Evolutionary conservation across 768 basidiomycete species (phyloP), one percentile per base, ranked within the genome.

Genomic region (Sarcodon aspratus): DNA sequence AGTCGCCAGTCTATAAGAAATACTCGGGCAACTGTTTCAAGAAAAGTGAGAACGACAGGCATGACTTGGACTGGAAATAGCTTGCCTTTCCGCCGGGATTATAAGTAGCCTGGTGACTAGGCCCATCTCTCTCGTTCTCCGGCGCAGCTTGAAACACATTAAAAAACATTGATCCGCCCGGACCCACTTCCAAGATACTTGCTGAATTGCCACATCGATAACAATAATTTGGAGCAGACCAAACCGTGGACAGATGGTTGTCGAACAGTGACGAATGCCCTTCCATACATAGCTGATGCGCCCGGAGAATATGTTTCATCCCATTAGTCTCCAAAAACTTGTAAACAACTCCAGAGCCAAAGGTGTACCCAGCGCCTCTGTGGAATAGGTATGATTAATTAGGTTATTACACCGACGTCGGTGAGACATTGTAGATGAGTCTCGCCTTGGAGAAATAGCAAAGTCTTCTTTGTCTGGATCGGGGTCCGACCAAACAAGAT

Each of bases 401-500:
- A 44, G 36, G 51, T 48, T 21, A 50, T 27, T 49, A 43, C 35
- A 47, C 48, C 47, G 53, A 46, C 34, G 36, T 44, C 40, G 42
- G 47, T 46, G 51, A 57, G 47, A 54, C 43, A 27, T 27, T 27
- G 37, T 46, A 21, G 36, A 50, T 44, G 32, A 33, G 10, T 67
- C 77, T 49, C 54, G 95, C 93, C 95, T 80, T 50, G 95, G 95
- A 51, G 93, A 96, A 66, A 99, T 98, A 31, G 96, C 95, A 63
- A 98, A 99, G 60, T 98, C 96, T 64, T 98, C 96, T 65, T 98
- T 99, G 66, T 99, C 96, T 35, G 91, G 81, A 68, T 99, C 96
- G 34, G 96, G 96, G 75, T 99, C 96, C 42, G 94, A 97, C 96
- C 96, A 99, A 1, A 99, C 96, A 31, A 99, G 77, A 75, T 99